Evolutionary conservation across 495 filamentous ascomycete genomes (phyloP).

Genomic region (Aspergillus leporis): DNA sequence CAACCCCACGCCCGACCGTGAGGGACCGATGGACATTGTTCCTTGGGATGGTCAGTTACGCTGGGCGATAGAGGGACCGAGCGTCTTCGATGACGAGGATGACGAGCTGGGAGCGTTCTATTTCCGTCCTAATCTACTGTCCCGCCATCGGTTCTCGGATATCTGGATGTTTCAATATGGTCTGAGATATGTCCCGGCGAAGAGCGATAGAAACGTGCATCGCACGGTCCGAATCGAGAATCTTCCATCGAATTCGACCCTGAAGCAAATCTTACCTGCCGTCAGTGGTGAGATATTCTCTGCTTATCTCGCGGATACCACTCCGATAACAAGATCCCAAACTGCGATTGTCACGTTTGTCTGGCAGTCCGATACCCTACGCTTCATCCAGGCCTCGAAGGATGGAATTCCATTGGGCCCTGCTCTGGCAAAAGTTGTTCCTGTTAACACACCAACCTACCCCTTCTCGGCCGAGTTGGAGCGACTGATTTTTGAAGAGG

Average conservation of each 20-base stretch:
- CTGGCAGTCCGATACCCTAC: constrained; percentile 23
- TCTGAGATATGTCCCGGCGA: constrained; percentile 32
- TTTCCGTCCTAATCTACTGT: constrained; percentile 11
- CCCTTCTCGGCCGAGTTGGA: constrained; percentile 24
- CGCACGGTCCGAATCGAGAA: constrained; percentile 36
- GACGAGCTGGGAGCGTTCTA: constrained; percentile 19
- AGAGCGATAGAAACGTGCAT: constrained; percentile 21
- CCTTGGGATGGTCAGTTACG: constrained; percentile 28
- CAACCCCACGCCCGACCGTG: background rate
- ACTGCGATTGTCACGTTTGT: constrained; percentile 36
- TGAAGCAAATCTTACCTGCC: constrained; percentile 27
- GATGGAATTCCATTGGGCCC: constrained; percentile 19
- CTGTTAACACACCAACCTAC: constrained; percentile 37
- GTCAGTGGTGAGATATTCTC: constrained; percentile 32
- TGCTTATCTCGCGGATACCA: constrained; percentile 29
- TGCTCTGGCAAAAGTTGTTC: constrained; percentile 19
- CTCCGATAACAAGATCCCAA: constrained; percentile 26
- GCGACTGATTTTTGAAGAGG: constrained; percentile 21
- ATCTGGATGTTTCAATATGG: constrained; percentile 35
- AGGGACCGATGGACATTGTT: constrained; percentile 1
- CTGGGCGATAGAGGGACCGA: constrained; percentile 30
- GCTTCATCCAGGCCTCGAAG: constrained; percentile 18
- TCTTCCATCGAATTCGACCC: constrained; percentile 20
- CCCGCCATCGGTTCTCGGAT: constrained; percentile 9
- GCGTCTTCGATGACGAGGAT: constrained; percentile 25